These are phyloP conservation scores for Hanseniaspora mollemarum DNA, from an alignment of 805 yeast genomes.

Conservation along the genomic window DNA sequence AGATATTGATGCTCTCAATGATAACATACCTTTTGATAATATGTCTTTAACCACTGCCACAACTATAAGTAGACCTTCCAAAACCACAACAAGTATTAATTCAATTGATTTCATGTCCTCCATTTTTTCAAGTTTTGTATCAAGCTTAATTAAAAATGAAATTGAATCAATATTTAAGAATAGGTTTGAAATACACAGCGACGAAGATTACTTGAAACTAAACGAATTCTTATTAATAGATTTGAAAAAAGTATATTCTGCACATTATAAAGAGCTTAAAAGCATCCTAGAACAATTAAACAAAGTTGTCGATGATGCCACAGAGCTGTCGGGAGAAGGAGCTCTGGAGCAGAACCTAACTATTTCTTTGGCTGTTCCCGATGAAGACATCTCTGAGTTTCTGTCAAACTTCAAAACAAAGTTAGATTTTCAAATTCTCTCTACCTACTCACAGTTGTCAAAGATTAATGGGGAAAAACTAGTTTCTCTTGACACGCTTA, in stretches of 20 bases:
- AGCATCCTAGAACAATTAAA: not conserved
- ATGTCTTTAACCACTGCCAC: not conserved
- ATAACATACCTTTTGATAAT: not conserved
- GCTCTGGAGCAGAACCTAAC: not conserved
- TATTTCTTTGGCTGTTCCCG: not conserved
- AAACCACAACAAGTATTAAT: not conserved
- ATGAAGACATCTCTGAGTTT: not conserved
- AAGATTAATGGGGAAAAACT: constrained; percentile 1
- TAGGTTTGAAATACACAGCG: not conserved
- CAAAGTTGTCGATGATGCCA: not conserved
- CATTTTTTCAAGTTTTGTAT: not conserved
- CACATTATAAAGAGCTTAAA: not conserved
- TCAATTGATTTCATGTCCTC: not conserved
- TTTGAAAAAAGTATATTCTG: not conserved
- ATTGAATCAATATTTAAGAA: not conserved
- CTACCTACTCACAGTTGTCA: not conserved
- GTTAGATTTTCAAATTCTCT: not conserved
- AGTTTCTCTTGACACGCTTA: not conserved
- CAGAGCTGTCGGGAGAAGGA: not conserved
- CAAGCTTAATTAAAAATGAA: not conserved
- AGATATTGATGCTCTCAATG: not conserved
- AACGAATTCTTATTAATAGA: constrained; percentile 1
- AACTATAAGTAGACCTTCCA: not conserved
- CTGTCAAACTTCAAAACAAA: not conserved
- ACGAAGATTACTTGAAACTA: not conserved